phyloP scores from a whole-genome alignment of 495 filamentous ascomycete species.

The Aspergillus avenaceus region DNA sequence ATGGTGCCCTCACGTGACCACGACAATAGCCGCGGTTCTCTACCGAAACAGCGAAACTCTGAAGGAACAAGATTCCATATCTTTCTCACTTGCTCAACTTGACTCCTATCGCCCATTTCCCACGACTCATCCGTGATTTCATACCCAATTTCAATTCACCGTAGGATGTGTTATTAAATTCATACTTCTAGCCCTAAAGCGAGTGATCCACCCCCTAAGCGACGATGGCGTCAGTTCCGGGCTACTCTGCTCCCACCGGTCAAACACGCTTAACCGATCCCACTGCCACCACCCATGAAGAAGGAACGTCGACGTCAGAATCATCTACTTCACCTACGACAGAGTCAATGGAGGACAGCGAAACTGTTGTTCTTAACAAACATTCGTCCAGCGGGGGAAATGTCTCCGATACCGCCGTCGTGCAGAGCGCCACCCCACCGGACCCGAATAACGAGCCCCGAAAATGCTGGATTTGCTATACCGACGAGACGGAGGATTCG shows the following conservation, averaged over 20 bases:
- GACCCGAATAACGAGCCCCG: slow-evolving; percentile 44
- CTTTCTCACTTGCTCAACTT: background rate
- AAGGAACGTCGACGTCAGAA: slow-evolving; percentile 6
- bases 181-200: background rate
- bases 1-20: background rate
- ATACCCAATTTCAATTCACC: background rate
- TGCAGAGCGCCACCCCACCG: slow-evolving; percentile 10
- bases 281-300: slow-evolving; percentile 19
- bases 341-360: slow-evolving; percentile 30
- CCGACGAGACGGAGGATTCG: slow-evolving; percentile 73
- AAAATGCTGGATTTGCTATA: slow-evolving; percentile 92
- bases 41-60: slow-evolving; percentile 4
- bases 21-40: slow-evolving; percentile 5
- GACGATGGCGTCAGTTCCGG: slow-evolving; percentile 38
- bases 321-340: slow-evolving; percentile 8
- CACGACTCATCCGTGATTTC: background rate
- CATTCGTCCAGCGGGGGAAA: slow-evolving; percentile 16
- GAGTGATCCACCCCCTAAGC: background rate
- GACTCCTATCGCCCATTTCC: background rate
- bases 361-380: slow-evolving; percentile 42
- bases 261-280: slow-evolving; percentile 30
- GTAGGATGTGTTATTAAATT: slow-evolving; percentile 16
- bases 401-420: slow-evolving; percentile 12
- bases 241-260: slow-evolving; percentile 25
- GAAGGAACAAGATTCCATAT: too few species aligned